These are phyloP conservation scores for Naganishia friedmannii DNA, from an alignment of 768 basidiomycete species.

Conservation along the genomic window DNA sequence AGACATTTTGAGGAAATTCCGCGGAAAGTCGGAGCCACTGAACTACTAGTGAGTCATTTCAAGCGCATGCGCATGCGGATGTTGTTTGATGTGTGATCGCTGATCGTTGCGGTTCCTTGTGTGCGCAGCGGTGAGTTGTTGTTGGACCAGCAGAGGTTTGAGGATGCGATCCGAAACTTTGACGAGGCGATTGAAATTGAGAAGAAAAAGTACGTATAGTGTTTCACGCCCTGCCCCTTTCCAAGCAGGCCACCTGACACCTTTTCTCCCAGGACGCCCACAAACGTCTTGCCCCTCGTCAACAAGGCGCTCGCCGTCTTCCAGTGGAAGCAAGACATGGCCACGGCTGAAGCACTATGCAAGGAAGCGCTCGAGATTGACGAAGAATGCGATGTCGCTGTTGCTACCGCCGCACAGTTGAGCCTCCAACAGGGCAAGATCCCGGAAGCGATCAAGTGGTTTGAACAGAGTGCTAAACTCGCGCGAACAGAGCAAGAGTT, in stretches of 20 bases:
- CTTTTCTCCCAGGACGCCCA: conserved; percentile 36
- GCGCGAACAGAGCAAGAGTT: conserved; percentile 89
- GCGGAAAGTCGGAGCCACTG: conserved; percentile 77
- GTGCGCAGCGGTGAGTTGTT: conserved; percentile 78
- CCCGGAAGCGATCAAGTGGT: conserved; percentile 78
- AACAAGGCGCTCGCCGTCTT: conserved; percentile 96
- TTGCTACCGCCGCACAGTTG: conserved; percentile 91
- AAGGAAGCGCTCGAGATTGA: conserved; percentile 83
- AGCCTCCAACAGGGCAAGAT: conserved; percentile 86
- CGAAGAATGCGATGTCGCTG: conserved; percentile 90
- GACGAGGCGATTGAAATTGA: conserved; percentile 87
- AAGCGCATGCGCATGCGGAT: neutral
- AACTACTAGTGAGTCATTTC: conserved; percentile 75
- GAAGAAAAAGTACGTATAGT: conserved; percentile 62
- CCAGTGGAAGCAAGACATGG: conserved; percentile 91
- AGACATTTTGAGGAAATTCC: conserved; percentile 77
- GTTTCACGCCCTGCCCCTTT: too few species aligned
- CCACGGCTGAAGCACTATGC: conserved; percentile 76
- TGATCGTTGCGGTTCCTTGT: neutral
- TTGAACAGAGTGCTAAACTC: conserved; percentile 75
- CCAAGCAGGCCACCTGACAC: too few species aligned
- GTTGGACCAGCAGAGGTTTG: conserved; percentile 82
- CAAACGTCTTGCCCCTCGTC: conserved; percentile 86
- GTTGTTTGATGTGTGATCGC: neutral
- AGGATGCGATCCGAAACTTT: conserved; percentile 81